Evolutionary conservation across 768 basidiomycete genomes (phyloP), one percentile per base, ranked within the genome.

Genomic region (Dentipellis sp.): DNA sequence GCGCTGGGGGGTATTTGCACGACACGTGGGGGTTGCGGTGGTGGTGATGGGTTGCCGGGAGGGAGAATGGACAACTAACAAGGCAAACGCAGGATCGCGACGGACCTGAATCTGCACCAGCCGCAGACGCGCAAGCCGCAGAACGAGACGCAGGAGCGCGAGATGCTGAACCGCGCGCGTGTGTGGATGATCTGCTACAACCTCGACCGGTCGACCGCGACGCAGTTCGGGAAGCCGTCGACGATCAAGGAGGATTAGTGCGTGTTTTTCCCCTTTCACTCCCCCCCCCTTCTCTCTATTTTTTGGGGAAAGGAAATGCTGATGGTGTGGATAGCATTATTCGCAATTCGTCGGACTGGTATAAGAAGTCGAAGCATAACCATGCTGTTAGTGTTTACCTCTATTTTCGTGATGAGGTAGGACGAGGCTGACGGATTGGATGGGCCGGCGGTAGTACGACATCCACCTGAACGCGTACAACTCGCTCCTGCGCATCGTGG

Each of bases 111-210:
- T 64, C 76, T 97, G 38, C 89, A 97, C 62, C 77, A 86, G 34
- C 88, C 88, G 1, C 77, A 78, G 45, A 82, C 83, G 1, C 82
- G 83, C 22, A 83, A 85, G 62, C 86, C 88, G 9, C 72, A 82
- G 12, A 90, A 90, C 63, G 91, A 94, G 67, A 79, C 79, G 56
- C 85, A 89, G 57, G 86, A 87, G 7, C 81, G 94, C 40, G 88
- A 94, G 71, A 81, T 93, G 71, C 79, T 93, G 55, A 95, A 94
- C 66, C 84, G 94, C 42, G 91, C 91, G 53, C 82, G 93, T 19
- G 79, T 88, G 6, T 97, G 93, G 93, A 71, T 95, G 56, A 88
- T 86, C 66, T 94, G 91, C 69, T 91, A 87, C 72, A 91, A 94
- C 69, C 73, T 95, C 42, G 94, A 97, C 68, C 84, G 91, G 21